Evolutionary conservation across 208 protist genomes (phyloP).

Genomic region (Wallacemonas sp.): DNA sequence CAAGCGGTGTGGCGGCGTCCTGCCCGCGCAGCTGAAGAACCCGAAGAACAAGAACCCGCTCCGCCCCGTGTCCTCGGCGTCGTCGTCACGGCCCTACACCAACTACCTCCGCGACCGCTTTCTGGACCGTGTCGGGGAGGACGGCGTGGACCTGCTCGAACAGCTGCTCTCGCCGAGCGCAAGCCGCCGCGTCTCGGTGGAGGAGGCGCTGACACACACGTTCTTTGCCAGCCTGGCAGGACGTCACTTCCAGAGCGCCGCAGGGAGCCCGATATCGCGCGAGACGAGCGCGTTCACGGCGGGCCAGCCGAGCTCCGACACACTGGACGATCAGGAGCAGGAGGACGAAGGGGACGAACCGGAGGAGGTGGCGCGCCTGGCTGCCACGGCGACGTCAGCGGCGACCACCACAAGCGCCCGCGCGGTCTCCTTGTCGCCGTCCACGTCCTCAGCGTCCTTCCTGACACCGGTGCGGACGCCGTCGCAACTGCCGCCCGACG

Average conservation of each 20-base stretch:
- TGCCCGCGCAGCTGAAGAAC: conserved; percentile 15
- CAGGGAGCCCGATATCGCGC: neutral
- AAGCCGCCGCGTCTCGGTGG: conserved; percentile 53
- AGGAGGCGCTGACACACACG: conserved; percentile 76
- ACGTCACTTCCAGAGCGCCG: neutral
- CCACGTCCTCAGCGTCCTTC: conserved; percentile 2
- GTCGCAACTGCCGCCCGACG: neutral
- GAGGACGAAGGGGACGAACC: too few relatives aligned
- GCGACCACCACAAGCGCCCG: neutral
- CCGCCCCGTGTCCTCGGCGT: neutral
- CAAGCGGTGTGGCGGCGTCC: conserved; percentile 41
- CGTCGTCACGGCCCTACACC: neutral
- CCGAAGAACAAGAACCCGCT: conserved; percentile 14
- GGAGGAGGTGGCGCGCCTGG: neutral
- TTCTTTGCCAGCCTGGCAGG: conserved; percentile 61
- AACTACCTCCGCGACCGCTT: conserved; percentile 50
- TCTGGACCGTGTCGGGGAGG: conserved; percentile 23
- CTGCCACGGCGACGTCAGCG: neutral
- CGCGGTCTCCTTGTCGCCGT: neutral
- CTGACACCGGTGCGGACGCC: neutral
- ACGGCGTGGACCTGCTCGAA: conserved; percentile 62
- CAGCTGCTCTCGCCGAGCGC: conserved; percentile 53
- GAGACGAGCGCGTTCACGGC: neutral
- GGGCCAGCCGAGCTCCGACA: conserved; percentile 2
- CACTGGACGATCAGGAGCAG: neutral